phyloP scores from a whole-genome alignment of 805 yeast genomes.

The Yarrowia divulgata region DNA sequence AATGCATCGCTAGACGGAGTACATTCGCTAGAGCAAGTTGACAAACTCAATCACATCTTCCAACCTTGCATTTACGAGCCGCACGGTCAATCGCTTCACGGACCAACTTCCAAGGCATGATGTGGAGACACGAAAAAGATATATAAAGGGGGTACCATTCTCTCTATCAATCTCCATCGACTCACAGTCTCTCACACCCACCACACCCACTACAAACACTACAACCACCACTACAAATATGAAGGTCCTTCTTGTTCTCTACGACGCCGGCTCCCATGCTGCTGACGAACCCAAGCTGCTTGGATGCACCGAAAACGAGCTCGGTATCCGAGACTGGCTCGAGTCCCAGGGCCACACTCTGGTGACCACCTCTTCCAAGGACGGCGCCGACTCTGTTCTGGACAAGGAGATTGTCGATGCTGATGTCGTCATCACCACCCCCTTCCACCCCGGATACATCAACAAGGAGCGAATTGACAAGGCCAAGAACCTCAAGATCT shows the following conservation, averaged over 20 bases:
- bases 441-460: constrained; percentile 20
- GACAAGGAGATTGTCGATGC: constrained; percentile 19
- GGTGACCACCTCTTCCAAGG: constrained; percentile 13
- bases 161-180: background rate
- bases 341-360: constrained; percentile 9
- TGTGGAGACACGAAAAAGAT: background rate
- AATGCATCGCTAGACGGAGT: too few species aligned
- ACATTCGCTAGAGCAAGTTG: background rate
- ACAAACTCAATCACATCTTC: constrained; percentile 3
- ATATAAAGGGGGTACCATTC: background rate
- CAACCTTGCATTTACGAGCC: constrained; percentile 1
- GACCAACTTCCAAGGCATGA: background rate
- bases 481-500: constrained; percentile 23
- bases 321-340: constrained; percentile 11
- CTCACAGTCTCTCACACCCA: constrained; percentile 10
- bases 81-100: background rate
- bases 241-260: constrained; percentile 18
- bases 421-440: constrained; percentile 15
- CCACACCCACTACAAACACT: background rate
- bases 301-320: constrained; percentile 16
- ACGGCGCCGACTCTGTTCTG: constrained; percentile 4
- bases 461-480: constrained; percentile 10
- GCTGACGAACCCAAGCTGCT: constrained; percentile 7
- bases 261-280: constrained; percentile 16
- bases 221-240: constrained; percentile 1